phyloP scores from a whole-genome alignment of 176 grass and related monocot species.

The Rhynchospora breviuscula region DNA sequence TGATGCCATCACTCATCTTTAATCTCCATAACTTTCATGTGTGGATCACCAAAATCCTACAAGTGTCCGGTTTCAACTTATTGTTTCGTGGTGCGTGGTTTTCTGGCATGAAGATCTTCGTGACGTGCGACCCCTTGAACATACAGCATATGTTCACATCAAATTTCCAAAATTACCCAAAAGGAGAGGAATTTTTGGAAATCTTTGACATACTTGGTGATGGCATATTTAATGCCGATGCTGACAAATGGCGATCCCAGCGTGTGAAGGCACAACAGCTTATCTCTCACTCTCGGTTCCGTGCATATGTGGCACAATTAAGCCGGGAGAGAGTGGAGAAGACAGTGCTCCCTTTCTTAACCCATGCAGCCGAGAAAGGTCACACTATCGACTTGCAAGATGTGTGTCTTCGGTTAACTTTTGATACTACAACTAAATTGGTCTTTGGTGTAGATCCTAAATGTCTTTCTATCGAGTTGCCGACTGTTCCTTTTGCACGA shows the following conservation, averaged over 20 bases:
- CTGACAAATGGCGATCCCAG: slow-evolving; percentile 54
- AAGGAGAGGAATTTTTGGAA: slow-evolving; percentile 60
- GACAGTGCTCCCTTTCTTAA: slow-evolving; percentile 52
- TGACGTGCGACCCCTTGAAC: slow-evolving; percentile 56
- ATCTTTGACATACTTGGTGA: slow-evolving; percentile 84
- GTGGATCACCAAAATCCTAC: slow-evolving; percentile 40
- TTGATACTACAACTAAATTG: slow-evolving; percentile 52
- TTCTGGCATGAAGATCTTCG: slow-evolving; percentile 40
- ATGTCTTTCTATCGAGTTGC: slow-evolving; percentile 43
- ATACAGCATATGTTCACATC: slow-evolving; percentile 69
- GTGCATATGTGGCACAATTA: slow-evolving; percentile 28
- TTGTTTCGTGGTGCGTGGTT: slow-evolving; percentile 39
- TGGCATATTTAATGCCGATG: slow-evolving; percentile 68
- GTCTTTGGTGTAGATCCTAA: slow-evolving; percentile 74
- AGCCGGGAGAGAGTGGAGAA: slow-evolving; percentile 40
- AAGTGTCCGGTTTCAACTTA: slow-evolving; percentile 39
- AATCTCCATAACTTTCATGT: slow-evolving; percentile 49
- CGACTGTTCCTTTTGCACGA: slow-evolving; percentile 55
- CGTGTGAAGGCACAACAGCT: slow-evolving; percentile 48
- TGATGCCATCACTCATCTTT: slow-evolving; percentile 47
- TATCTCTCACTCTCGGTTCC: slow-evolving; percentile 34
- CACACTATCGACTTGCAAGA: slow-evolving; percentile 54
- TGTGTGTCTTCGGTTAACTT: slow-evolving; percentile 63
- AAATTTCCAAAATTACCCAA: slow-evolving; percentile 71
- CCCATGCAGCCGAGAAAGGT: not conserved